These are phyloP conservation scores for Spongospora subterranea DNA, from an alignment of 208 protist species.

Conservation along the genomic window DNA sequence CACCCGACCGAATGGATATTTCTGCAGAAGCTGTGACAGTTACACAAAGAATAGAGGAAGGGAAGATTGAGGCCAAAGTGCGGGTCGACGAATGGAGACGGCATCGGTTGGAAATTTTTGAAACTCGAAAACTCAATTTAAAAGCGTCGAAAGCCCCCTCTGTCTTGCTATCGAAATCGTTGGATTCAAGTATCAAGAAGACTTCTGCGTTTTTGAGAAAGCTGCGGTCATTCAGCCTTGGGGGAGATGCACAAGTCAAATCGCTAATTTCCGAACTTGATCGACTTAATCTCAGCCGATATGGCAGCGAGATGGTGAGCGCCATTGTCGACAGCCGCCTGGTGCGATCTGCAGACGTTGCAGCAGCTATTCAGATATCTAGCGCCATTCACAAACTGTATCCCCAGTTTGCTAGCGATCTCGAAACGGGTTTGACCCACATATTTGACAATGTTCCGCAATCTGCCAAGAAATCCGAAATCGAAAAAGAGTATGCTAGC, in stretches of 20 bases:
- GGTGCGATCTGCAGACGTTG: neutral
- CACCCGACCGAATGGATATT: neutral
- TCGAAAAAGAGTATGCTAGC: slow-evolving; percentile 16
- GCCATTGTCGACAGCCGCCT: slow-evolving; percentile 35
- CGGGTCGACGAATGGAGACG: slow-evolving; percentile 29
- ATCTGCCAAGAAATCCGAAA: slow-evolving; percentile 2
- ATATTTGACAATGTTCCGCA: neutral
- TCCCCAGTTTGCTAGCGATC: slow-evolving; percentile 26
- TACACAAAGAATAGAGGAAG: neutral
- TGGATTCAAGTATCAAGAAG: slow-evolving; percentile 47
- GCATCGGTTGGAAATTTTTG: neutral
- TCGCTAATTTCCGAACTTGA: neutral
- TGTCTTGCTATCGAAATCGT: neutral
- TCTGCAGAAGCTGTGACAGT: neutral
- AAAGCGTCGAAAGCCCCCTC: neutral
- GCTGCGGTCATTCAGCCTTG: slow-evolving; percentile 32
- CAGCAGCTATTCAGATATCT: neutral
- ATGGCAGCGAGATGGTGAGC: slow-evolving; percentile 47
- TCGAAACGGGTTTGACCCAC: neutral
- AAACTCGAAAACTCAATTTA: neutral
- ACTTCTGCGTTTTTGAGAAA: slow-evolving; percentile 25
- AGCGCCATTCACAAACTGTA: slow-evolving; percentile 36
- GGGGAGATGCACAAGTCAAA: slow-evolving; percentile 9
- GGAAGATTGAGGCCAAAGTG: slow-evolving; percentile 2
- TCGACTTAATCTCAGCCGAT: neutral